These are phyloP conservation scores for Kazachstania sp. DNA, from an alignment of 1,139 yeast species.

Conservation along the genomic window DNA sequence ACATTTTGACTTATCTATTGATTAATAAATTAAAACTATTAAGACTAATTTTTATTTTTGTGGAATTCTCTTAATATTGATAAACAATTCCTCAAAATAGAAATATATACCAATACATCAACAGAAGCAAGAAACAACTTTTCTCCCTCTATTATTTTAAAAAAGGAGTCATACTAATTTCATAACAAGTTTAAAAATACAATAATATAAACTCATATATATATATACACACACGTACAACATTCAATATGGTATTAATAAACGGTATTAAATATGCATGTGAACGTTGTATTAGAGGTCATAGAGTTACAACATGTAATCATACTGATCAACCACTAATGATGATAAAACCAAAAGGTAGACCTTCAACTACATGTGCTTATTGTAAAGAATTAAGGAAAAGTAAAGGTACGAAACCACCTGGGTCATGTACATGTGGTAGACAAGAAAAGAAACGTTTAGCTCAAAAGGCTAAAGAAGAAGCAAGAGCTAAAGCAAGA, in stretches of 20 bases:
- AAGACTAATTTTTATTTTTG: too few relatives aligned
- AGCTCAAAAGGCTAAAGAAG: slow-evolving; percentile 37
- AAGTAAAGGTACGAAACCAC: slow-evolving; percentile 52
- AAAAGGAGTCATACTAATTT: too few relatives aligned
- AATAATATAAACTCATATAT: not conserved
- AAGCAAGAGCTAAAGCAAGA: slow-evolving; percentile 36
- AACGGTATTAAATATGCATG: slow-evolving; percentile 95
- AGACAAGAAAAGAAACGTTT: slow-evolving; percentile 33
- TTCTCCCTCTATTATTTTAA: too few relatives aligned
- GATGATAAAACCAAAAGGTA: slow-evolving; percentile 91
- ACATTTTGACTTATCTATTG: too few relatives aligned
- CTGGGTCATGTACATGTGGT: slow-evolving; percentile 65
- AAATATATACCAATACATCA: too few relatives aligned
- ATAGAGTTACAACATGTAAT: slow-evolving; percentile 85
- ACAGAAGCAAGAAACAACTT: not conserved
- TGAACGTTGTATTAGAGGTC: slow-evolving; percentile 93
- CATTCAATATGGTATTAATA: slow-evolving; percentile 59
- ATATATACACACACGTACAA: not conserved
- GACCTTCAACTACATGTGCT: slow-evolving; percentile 87
- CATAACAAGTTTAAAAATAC: not conserved
- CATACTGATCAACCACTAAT: slow-evolving; percentile 87
- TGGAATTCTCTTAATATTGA: not conserved
- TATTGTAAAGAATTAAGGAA: slow-evolving; percentile 81
- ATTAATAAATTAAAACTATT: too few relatives aligned
- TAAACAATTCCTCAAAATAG: not conserved